Evolutionary conservation across 1,284 basidiomycete species (phyloP), one percentile per base, ranked within the genome.

Genomic region (Ceratobasidium sp.): DNA sequence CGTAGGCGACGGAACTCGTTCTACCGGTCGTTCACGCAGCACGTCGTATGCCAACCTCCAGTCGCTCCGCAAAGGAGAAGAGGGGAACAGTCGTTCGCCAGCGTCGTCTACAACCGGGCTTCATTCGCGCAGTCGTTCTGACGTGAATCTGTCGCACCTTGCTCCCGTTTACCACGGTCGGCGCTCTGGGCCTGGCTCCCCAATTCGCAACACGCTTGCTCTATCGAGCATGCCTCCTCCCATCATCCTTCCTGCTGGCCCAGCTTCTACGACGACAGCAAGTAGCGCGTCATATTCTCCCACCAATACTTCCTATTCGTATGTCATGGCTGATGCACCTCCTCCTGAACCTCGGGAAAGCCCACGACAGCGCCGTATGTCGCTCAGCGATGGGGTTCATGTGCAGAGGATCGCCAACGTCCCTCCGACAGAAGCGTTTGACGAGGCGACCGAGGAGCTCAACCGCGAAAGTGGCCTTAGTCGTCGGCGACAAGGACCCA

Each of bases 41-140:
- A 90, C 88, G 78, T 94, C 92, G 25, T 95, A 92, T 80, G 93
- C 93, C 15, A 91, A 95, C 83, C 82, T 95, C 61, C 92, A 94
- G 83, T 87, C 89, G 78, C 85, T 94, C 25, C 89, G 89, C 56
- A 82, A 76, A 44, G 77, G 62, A 34, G 57, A 69, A 43, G 59
- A 37, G 46, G 54, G 54, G 44, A 1, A 66, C n/a, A 43, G 25
- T 25, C 64, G 43, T n/a, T 71, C 77, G 29, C 75, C 69, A 76
- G 40, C 32, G 19, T 77, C 67, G 11, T 43, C 68, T 7, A 32
- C 76, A n/a, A 52, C 61, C n/a, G 62, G 52, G n/a, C 56, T 68
- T 34, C 76, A 73, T n/a, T 65, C 71, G 17, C 70, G 77, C 34
- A 77, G 77, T 56, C 77, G 77, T 29, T 77, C 77, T 19, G 77